phyloP scores from a whole-genome alignment of 129 eudicot genomes.

The Lonicera japonica region DNA sequence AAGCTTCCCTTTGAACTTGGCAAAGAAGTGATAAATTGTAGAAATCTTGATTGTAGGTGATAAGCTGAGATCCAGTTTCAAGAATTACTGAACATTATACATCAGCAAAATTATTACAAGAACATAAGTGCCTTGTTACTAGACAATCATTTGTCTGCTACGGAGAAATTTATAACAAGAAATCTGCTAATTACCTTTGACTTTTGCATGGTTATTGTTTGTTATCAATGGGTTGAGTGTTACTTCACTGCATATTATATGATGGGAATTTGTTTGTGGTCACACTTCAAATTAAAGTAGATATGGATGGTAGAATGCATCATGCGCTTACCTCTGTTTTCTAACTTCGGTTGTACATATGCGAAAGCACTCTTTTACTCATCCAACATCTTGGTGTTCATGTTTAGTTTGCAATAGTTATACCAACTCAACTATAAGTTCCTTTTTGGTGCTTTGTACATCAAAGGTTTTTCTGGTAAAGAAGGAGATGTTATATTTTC shows the following conservation, averaged over 20 bases:
- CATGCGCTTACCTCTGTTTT: neutral
- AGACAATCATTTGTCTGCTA: neutral
- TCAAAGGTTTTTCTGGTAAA: neutral
- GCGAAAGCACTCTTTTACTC: no score
- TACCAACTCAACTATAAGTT: neutral
- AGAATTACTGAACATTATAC: neutral
- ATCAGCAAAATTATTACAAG: neutral
- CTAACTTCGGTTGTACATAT: neutral
- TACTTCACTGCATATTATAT: neutral
- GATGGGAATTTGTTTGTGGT: neutral
- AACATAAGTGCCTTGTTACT: neutral
- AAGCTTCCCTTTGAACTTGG: slow-evolving; percentile 15
- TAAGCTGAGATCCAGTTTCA: neutral
- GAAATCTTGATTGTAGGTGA: neutral
- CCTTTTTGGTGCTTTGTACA: neutral
- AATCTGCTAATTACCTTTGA: neutral
- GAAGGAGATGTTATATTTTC: neutral
- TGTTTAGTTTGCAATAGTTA: neutral
- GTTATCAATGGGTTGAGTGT: neutral
- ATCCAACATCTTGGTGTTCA: no score
- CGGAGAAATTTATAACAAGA: neutral
- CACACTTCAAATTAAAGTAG: neutral
- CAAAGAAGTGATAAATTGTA: neutral
- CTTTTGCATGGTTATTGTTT: neutral
- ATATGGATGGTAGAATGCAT: neutral